Percentiles rank a stretch among this genome's conserved stretches.
These are phyloP conservation scores for Forsythia suspensa DNA, from an alignment of 257 asterid genomes.

Conservation along the genomic window DNA sequence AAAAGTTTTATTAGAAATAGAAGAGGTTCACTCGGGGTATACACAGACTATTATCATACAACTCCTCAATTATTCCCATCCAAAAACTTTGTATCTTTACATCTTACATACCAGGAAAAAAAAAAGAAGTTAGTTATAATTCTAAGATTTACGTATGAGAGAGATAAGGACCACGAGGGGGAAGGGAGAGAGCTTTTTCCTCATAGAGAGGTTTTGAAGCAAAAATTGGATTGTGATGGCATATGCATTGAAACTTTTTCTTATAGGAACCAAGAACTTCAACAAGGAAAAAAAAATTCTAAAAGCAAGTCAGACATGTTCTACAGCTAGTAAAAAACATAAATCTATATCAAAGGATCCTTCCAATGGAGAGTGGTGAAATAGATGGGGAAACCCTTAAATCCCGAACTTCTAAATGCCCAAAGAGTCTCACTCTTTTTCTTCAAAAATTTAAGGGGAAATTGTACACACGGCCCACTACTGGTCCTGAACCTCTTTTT, in stretches of 20 bases:
- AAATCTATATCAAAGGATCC: background rate
- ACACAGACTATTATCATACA: background rate
- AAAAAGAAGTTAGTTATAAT: background rate
- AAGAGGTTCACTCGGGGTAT: background rate
- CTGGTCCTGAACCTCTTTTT: too few species aligned
- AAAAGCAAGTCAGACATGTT: background rate
- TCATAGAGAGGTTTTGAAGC: background rate
- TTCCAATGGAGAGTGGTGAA: background rate
- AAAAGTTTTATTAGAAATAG: background rate
- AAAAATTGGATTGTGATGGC: background rate
- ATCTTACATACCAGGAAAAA: background rate
- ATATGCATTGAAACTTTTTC: background rate
- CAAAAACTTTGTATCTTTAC: background rate
- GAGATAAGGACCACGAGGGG: background rate
- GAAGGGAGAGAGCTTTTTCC: background rate
- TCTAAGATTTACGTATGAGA: background rate
- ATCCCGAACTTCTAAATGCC: background rate
- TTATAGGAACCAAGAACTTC: background rate
- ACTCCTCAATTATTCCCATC: background rate
- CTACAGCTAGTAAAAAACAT: background rate
- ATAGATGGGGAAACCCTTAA: background rate
- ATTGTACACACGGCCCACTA: too few species aligned
- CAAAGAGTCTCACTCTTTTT: background rate
- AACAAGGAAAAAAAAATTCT: background rate
- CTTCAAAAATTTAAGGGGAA: background rate